Conservation (phyloP, 108 stramenopile species). For the Fragilariopsis cylindrus region DNA sequence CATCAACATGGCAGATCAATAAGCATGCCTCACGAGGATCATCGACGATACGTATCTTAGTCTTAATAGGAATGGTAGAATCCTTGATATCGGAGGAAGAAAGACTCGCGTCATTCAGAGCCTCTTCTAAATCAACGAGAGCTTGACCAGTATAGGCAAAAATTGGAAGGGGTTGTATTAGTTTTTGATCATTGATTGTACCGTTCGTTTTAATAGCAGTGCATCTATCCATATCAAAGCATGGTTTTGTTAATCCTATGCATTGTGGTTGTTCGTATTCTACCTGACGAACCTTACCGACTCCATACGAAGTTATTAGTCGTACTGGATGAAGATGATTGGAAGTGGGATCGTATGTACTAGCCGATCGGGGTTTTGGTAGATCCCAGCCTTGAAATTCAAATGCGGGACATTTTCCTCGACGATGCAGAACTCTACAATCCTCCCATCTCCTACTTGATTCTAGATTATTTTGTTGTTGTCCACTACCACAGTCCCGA, state of each 20-base stretch:
- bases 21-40: slow-evolving; percentile 21
- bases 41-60: slow-evolving; percentile 3
- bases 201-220: neutral
- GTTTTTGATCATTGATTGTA: neutral
- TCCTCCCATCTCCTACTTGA: neutral
- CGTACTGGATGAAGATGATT: slow-evolving; percentile 3
- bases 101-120: neutral
- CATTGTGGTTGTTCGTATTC: slow-evolving; percentile 25
- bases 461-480: neutral
- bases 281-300: slow-evolving; percentile 13
- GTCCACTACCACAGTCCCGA: slow-evolving; percentile 12
- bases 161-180: slow-evolving; percentile 8
- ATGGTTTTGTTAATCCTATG: slow-evolving; percentile 5
- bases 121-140: neutral
- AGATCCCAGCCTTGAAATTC: slow-evolving; percentile 14
- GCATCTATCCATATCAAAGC: slow-evolving; percentile 28
- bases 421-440: slow-evolving; percentile 1
- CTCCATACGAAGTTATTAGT: slow-evolving; percentile 17
- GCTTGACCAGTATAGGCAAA: slow-evolving; percentile 14
- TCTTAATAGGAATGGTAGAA: neutral
- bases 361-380: slow-evolving; percentile 4
- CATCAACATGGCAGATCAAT: slow-evolving; percentile 4
- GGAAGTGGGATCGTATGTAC: slow-evolving; percentile 4
- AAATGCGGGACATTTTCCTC: slow-evolving; percentile 17
- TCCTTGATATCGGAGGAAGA: neutral